A percentile compares a stretch with the other conserved stretches of the same genome.
Conservation (phyloP, 345 rosid genomes). For the Boechera stricta region DNA sequence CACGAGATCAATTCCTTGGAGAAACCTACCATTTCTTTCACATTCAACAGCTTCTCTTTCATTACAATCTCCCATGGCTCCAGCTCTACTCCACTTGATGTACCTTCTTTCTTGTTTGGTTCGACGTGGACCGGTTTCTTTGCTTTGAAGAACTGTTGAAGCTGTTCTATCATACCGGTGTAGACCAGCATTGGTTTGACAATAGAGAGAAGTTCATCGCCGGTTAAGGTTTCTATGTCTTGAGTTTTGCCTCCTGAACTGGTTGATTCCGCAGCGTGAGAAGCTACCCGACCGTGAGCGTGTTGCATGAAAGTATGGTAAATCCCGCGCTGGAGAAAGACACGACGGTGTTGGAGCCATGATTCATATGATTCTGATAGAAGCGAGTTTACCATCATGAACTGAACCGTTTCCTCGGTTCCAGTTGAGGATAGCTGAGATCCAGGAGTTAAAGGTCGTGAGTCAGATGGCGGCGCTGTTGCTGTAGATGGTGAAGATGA, state of each 20-base stretch:
- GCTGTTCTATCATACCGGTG: slow-evolving; percentile 90
- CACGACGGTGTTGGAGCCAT: slow-evolving; percentile 86
- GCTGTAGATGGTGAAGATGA: slow-evolving; percentile 47
- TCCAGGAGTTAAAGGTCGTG: slow-evolving; percentile 61
- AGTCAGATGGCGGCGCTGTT: slow-evolving; percentile 45
- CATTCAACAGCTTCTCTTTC: slow-evolving; percentile 74
- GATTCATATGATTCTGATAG: slow-evolving; percentile 90
- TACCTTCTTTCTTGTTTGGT: slow-evolving; percentile 52
- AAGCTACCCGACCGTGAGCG: slow-evolving; percentile 67
- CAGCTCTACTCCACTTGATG: slow-evolving; percentile 54
- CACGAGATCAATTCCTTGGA: slow-evolving; percentile 82
- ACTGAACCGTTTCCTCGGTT: slow-evolving; percentile 87
- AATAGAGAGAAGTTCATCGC: slow-evolving; percentile 67
- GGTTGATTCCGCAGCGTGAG: slow-evolving; percentile 56
- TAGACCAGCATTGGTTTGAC: slow-evolving; percentile 85
- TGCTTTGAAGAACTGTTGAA: slow-evolving; percentile 78
- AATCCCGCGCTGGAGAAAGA: slow-evolving; percentile 88
- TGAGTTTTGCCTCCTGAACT: slow-evolving; percentile 48
- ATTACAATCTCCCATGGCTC: slow-evolving; percentile 82
- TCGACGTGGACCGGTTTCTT: slow-evolving; percentile 51
- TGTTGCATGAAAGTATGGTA: slow-evolving; percentile 94
- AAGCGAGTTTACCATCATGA: slow-evolving; percentile 98
- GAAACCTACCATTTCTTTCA: slow-evolving; percentile 82
- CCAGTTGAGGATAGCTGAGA: slow-evolving; percentile 59
- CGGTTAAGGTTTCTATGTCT: slow-evolving; percentile 47